Conservation (phyloP, 78 protist genomes). For the Dictyostelium purpureum region DNA sequence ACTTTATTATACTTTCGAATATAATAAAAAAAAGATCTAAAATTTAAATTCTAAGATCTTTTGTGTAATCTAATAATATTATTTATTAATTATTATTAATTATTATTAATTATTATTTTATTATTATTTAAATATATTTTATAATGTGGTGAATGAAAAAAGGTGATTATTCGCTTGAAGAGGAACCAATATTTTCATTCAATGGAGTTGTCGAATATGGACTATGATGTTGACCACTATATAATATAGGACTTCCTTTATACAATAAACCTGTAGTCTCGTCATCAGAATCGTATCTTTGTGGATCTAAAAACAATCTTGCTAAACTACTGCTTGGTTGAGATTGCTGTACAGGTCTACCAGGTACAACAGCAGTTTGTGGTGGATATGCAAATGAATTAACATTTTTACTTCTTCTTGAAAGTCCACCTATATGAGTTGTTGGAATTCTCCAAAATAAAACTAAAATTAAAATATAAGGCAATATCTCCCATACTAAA, state of each 20-base stretch:
- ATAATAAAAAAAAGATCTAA: too few relatives aligned
- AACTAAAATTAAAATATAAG: conserved; percentile 47
- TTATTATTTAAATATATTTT: too few relatives aligned
- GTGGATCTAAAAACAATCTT: conserved; percentile 62
- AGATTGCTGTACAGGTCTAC: not conserved
- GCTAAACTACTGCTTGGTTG: conserved; percentile 25
- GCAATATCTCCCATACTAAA: conserved; percentile 60
- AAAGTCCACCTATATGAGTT: conserved; percentile 48
- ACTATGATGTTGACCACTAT: conserved; percentile 41
- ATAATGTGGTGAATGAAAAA: too few relatives aligned
- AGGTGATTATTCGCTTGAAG: not conserved
- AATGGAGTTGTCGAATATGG: conserved; percentile 59
- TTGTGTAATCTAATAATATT: too few relatives aligned
- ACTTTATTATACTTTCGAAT: too few relatives aligned
- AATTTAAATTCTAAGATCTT: too few relatives aligned
- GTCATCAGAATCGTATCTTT: conserved; percentile 64
- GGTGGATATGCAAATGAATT: conserved; percentile 28
- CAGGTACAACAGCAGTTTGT: not conserved
- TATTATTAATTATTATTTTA: too few relatives aligned
- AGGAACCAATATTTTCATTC: too few relatives aligned
- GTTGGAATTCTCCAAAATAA: conserved; percentile 70
- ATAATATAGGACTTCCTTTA: conserved; percentile 43
- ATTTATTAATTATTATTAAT: too few relatives aligned
- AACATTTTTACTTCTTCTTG: not conserved
- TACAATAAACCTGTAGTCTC: conserved; percentile 29